Percentiles rank a stretch among this genome's conserved stretches.
phyloP scores from a whole-genome alignment of 768 basidiomycete species.

The Lentinus brumalis region DNA sequence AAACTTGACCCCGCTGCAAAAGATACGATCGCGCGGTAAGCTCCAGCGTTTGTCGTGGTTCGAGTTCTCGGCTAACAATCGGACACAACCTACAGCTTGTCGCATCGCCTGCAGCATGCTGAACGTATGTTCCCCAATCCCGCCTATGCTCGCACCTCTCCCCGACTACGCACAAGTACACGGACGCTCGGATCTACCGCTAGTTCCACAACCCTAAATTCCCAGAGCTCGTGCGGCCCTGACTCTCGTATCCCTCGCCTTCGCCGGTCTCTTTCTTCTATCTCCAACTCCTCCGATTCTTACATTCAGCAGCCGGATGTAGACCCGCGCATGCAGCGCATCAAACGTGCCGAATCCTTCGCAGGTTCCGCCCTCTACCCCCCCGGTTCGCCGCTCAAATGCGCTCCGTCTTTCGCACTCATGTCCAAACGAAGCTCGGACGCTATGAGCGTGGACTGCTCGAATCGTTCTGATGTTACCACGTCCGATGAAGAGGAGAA shows the following conservation, averaged over 20 bases:
- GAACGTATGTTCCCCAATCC: constrained; percentile 52
- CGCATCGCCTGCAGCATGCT: constrained; percentile 65
- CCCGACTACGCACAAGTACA: constrained; percentile 39
- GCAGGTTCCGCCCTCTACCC: constrained; percentile 32
- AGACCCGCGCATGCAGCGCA: constrained; percentile 53
- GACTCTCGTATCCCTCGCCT: constrained; percentile 27
- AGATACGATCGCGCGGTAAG: constrained; percentile 64
- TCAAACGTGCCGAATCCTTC: constrained; percentile 54
- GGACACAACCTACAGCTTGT: constrained; percentile 48
- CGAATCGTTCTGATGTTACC: constrained; percentile 27
- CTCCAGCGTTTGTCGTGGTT: constrained; percentile 20
- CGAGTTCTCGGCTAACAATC: constrained; percentile 21
- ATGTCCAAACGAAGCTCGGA: constrained; percentile 30
- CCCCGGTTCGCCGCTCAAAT: constrained; percentile 41
- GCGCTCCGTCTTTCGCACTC: constrained; percentile 59
- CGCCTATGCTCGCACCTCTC: constrained; percentile 52
- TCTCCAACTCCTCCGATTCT: constrained; percentile 44
- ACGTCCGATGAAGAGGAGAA: constrained; percentile 83
- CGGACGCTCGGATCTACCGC: constrained; percentile 54
- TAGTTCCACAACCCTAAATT: constrained; percentile 64
- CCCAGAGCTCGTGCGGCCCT: constrained; percentile 33
- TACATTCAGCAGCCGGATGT: constrained; percentile 26
- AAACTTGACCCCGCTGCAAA: constrained; percentile 50
- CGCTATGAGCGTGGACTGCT: constrained; percentile 32
- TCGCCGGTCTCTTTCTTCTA: constrained; percentile 39